Evolutionary conservation across 208 protist genomes (phyloP), one percentile per base, ranked within the genome.

Genomic region (Leishmania gerbilli): DNA sequence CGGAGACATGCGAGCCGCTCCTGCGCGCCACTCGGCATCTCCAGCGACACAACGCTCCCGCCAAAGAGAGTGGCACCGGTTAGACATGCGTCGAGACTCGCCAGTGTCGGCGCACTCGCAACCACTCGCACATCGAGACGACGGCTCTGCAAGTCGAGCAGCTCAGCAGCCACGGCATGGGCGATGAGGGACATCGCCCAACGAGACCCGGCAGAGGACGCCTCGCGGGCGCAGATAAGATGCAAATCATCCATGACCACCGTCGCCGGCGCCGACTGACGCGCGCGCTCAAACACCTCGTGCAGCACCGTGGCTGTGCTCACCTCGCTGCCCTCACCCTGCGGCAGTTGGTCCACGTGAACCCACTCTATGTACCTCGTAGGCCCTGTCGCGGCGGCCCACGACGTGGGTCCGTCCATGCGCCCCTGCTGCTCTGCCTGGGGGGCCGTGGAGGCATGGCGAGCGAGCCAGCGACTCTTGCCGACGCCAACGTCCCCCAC

Each of bases 221-320:
- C 47, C 40, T 82, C 79, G 58, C 65, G 42, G 11, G 76, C 89
- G 80, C 90, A 93, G 37, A 92, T 62, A 3, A 93, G 65, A 75
- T 92, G 83, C 7, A 95, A 69, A 72, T 95, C 91, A 79, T 95
- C 91, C 6, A 95, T 40, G 31, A 88, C 17, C 11, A 95, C 64
- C 3, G 83, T 71, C n/a, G 89, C 92, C 0, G 99, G 99, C 5
- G 99, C 83, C 17, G 88, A 84, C 27, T 84, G 80, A 31, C 96
- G 85, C 1, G 99, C 99, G 42, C 88, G 93, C 49, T 81, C 77
- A 77, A 99, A 99, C 0, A 99, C 79, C 56, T 97, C 91, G 11
- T 91, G 81, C 6, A 99, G 86, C 17, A 88, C 98, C 11, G 91
- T 91, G 80, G 99, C 99, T 45, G 90, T 97, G 62, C 77, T 72